phyloP scores from a whole-genome alignment of 495 filamentous ascomycete species.

The Pyronema domesticum region DNA sequence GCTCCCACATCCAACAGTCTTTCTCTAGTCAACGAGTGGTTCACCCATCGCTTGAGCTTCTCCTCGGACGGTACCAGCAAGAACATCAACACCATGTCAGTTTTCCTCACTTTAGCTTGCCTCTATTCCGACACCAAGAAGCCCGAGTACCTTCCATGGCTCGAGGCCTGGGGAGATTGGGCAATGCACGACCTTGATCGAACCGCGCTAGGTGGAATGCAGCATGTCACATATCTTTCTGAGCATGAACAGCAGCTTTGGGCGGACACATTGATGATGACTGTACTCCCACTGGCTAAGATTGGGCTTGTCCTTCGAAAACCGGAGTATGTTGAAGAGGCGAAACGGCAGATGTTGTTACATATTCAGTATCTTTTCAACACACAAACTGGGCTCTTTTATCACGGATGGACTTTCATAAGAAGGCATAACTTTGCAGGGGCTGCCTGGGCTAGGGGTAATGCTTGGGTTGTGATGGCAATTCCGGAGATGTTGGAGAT shows the following conservation, averaged over 20 bases:
- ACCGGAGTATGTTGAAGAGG: conserved; percentile 51
- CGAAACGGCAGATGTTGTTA: conserved; percentile 51
- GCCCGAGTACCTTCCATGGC: conserved; percentile 44
- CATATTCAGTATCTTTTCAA: conserved; percentile 60
- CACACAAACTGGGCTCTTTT: conserved; percentile 46
- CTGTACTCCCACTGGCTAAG: conserved; percentile 52
- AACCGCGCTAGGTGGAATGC: conserved; percentile 54
- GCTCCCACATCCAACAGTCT: conserved; percentile 35
- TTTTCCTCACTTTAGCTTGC: conserved; percentile 51
- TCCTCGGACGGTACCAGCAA: conserved; percentile 52
- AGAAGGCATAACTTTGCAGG: conserved; percentile 54
- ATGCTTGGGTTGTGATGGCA: conserved; percentile 54
- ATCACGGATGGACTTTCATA: conserved; percentile 58
- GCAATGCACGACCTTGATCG: conserved; percentile 52
- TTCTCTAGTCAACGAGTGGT: conserved; percentile 49
- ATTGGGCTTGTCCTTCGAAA: conserved; percentile 48
- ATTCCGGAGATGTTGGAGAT: conserved; percentile 57
- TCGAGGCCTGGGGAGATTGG: conserved; percentile 62
- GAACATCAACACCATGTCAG: conserved; percentile 67
- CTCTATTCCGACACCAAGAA: conserved; percentile 51
- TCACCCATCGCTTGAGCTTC: conserved; percentile 42
- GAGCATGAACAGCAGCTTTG: conserved; percentile 52
- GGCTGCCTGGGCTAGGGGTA: conserved; percentile 51
- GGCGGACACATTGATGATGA: conserved; percentile 74
- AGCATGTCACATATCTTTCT: conserved; percentile 49